phyloP scores from a whole-genome alignment of 1,139 yeast genomes.

The Saccharomyces pastorianus region DNA sequence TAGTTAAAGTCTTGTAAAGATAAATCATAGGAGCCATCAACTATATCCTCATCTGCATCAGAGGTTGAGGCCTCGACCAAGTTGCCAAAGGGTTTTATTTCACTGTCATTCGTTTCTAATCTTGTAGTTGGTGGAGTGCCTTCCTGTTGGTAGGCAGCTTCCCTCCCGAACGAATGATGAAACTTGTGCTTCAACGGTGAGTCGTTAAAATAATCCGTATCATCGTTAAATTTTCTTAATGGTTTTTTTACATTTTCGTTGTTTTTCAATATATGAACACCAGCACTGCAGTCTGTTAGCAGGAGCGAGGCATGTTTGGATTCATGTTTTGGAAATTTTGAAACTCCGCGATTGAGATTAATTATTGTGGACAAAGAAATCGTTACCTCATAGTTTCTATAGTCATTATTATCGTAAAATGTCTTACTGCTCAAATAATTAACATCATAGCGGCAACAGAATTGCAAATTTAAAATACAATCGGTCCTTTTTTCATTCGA shows the following conservation, averaged over 20 bases:
- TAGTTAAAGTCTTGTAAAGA: background rate
- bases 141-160: background rate
- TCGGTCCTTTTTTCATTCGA: conserved; percentile 6
- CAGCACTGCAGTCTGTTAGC: background rate
- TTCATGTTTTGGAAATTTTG: conserved; percentile 3
- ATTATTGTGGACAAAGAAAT: conserved; percentile 9
- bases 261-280: background rate
- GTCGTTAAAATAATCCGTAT: conserved; percentile 29
- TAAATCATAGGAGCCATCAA: background rate
- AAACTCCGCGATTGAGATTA: conserved; percentile 13
- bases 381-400: conserved; percentile 22
- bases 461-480: conserved; percentile 20
- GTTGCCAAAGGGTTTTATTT: background rate
- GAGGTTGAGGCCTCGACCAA: background rate
- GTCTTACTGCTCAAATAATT: conserved; percentile 20
- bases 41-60: background rate
- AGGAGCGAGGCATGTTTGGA: too few species aligned
- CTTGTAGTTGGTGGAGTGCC: background rate
- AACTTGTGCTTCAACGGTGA: conserved; percentile 29
- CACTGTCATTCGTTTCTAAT: background rate
- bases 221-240: conserved; percentile 22
- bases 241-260: conserved; percentile 5
- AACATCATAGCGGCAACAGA: conserved; percentile 28
- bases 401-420: conserved; percentile 30
- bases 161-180: conserved; percentile 8